Evolutionary conservation across 2,329 filamentous ascomycete genomes (phyloP).

Genomic region (Paracoccidioides lutzii): DNA sequence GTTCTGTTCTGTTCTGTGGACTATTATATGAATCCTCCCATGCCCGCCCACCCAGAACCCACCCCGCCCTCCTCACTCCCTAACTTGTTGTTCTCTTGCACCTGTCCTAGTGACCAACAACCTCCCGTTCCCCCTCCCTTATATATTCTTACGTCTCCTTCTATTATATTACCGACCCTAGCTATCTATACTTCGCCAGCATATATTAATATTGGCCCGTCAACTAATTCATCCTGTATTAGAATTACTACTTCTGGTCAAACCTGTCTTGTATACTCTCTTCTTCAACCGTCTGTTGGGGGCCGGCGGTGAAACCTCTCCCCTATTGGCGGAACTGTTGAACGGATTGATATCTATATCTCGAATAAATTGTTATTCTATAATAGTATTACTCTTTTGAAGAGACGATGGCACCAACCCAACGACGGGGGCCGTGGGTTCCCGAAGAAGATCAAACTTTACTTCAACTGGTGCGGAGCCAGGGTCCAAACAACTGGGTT

Average conservation of each 20-base stretch:
- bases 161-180: not conserved
- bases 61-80: not conserved
- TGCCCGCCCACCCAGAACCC: not conserved
- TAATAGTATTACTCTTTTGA: not conserved
- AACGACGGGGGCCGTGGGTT: conserved; percentile 73
- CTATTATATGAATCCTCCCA: conserved; percentile 1
- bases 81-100: not conserved
- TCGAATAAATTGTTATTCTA: not conserved
- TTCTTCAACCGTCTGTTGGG: not conserved
- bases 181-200: not conserved
- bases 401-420: conserved; percentile 33
- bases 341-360: not conserved
- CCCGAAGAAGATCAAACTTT: conserved; percentile 61
- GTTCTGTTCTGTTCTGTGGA: not conserved
- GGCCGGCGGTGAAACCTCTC: not conserved
- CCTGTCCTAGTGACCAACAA: not conserved
- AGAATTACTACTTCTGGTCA: not conserved
- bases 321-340: not conserved
- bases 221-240: not conserved
- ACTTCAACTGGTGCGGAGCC: conserved; percentile 54
- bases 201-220: not conserved
- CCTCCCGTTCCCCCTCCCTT: not conserved
- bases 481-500: conserved; percentile 81
- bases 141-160: not conserved
- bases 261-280: not conserved